Evolutionary conservation across 805 yeast species (phyloP).

Genomic region (Myxozyma monticola): DNA sequence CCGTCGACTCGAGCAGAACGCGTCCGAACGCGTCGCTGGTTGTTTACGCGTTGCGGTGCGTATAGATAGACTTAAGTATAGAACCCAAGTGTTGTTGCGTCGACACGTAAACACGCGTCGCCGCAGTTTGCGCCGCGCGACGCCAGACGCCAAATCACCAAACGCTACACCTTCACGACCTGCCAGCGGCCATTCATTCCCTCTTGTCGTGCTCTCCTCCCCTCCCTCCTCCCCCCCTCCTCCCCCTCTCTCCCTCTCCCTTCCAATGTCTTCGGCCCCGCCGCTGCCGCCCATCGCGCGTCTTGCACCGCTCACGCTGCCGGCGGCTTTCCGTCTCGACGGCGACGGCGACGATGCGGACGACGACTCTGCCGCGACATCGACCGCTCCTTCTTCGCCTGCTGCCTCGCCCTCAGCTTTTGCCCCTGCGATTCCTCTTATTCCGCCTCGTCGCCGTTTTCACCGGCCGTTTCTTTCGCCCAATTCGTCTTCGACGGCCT

Average conservation of each 20-base stretch:
- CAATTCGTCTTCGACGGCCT: too few relatives aligned
- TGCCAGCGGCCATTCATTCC: not conserved
- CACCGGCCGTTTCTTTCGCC: slow-evolving; percentile 1
- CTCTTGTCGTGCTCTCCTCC: not conserved
- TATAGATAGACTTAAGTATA: too few relatives aligned
- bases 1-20: too few relatives aligned
- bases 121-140: too few relatives aligned
- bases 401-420: not conserved
- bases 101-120: too few relatives aligned
- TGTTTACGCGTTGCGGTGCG: too few relatives aligned
- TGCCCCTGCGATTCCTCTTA: not conserved
- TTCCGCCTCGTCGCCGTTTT: not conserved
- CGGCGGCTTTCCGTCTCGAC: slow-evolving; percentile 1
- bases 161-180: too few relatives aligned
- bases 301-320: slow-evolving; percentile 11
- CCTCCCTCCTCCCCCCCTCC: not conserved
- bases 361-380: too few relatives aligned
- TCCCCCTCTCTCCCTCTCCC: not conserved
- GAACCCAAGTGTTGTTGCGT: too few relatives aligned
- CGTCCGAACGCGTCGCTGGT: too few relatives aligned
- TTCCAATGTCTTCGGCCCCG: not conserved
- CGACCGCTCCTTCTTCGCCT: slow-evolving; percentile 1
- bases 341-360: too few relatives aligned
- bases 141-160: too few relatives aligned
- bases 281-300: slow-evolving; percentile 15